Evolutionary conservation across 1,284 basidiomycete genomes (phyloP), one percentile per base, ranked within the genome.

Genomic region (Phlebopus sp.): DNA sequence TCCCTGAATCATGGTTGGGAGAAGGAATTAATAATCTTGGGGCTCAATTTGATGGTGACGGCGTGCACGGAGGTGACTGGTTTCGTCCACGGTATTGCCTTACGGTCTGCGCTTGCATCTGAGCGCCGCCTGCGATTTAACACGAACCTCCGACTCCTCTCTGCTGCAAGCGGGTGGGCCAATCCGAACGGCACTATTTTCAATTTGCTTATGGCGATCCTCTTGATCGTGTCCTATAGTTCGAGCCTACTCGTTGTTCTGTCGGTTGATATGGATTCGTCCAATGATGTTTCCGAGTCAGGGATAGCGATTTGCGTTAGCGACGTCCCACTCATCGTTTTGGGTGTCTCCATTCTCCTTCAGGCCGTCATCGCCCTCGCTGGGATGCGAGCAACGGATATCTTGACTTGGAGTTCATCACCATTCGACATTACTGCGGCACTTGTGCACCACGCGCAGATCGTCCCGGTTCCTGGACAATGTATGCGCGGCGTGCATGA

Each of bases 361-460:
- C 64, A 66, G 42, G 54, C 50, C 2, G 1, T 52, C 15, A 55
- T 67, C 34, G 54, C 66, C 14, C 47, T 67, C 17, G 32, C 42
- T 1, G 54, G 57, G 5, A 52, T 54, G 29, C 32, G 51, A 21
- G 37, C 50, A 29, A 51, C 59, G 14, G 51, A 59, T 19, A 51
- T 64, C 19, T 44, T 59, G 47, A 67, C 65, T 1, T 64, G 62
- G 65, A 66, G 63, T 18, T 59, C 65, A 27, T 67, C 65, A 1
- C 53, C 65, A 19, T 61, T 64, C n/a, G 62, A 64, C 14, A 62
- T 64, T 2, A 60, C 66, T 5, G 59, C 63, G 1, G 66, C 63
- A 4, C 54, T 64, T 31, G 54, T 68, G 5, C 59, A 64, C 27
- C 53, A 68, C 9, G 44, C 54, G 2, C 58, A 60, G 9, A 55